Base-by-base conservation (phyloP, 495 filamentous ascomycete species). In the Pseudevernia furfuracea region DNA sequence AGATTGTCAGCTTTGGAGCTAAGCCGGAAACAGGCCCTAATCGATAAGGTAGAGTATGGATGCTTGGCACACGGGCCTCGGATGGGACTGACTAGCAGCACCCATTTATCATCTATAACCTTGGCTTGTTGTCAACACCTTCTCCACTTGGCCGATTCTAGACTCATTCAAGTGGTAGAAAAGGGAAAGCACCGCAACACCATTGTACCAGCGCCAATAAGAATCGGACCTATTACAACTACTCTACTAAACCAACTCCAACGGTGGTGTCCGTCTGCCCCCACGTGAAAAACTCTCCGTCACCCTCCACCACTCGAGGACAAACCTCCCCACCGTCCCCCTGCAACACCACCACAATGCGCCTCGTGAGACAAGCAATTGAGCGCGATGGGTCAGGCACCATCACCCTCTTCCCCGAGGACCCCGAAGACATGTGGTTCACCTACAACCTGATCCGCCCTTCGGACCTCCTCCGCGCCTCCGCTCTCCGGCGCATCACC, bases 381-480 rank as follows among this genome's bases (percentile, higher is more conserved):
- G 85, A 89, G 67, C 84, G 84, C 39, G 78, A 90, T 78, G 90
- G 89, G 80, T 87, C 88, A 6, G 90, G 89, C 15, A 85, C 78
- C 62, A 84, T 96, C 67, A 90, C 88, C 36, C 80, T 98, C 58
- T 82, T 90, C 58, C 92, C 94, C 4, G 86, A 91, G 72, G 94
- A 96, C 70, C 90, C 92, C 38, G 94, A 97, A 77, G 94, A 98
- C 74, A 96, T 98, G 92, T 98, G 94, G 94, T 92, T 97, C 71
- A 88, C 89, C 73, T 92, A 96, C 81, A 98, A 98, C 77, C 82
- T 98, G 44, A 93, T 98, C 73, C 84, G 86, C 17, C 83, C 86
- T 32, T 81, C 78, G 44, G 95, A 98, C 68, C 77, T 90, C 57
- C 81, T 98, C 63, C 86, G 86, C 67, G 92, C 91, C 37, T 88